Conservation (phyloP, 495 filamentous ascomycete genomes). For the Hyaloscypha bicolor region DNA sequence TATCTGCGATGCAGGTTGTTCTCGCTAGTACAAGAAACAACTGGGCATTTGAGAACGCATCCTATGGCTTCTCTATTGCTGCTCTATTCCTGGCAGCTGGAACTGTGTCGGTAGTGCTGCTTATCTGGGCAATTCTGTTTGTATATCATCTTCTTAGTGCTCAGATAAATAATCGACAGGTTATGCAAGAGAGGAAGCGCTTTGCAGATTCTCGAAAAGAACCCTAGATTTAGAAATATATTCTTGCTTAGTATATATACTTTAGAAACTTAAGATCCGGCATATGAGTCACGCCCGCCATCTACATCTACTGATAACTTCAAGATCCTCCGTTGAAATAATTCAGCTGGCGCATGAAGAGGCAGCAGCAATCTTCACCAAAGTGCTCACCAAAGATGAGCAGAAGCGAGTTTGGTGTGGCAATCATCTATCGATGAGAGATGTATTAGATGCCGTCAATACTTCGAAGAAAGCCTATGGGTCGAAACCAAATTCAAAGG, state of each 20-base stretch:
- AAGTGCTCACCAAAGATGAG: constrained; percentile 11
- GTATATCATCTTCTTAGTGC: constrained; percentile 20
- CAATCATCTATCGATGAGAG: constrained; percentile 15
- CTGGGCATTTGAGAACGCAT: constrained; percentile 16
- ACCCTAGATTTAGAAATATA: constrained; percentile 1
- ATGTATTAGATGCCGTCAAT: constrained; percentile 9
- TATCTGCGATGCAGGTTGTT: constrained; percentile 26
- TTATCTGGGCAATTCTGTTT: constrained; percentile 18
- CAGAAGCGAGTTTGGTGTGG: constrained; percentile 9
- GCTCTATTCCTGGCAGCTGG: constrained; percentile 16
- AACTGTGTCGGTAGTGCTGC: constrained; percentile 9
- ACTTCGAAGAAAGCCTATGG: constrained; percentile 16
- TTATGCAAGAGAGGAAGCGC: constrained; percentile 18
- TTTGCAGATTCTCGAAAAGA: constrained; percentile 3
- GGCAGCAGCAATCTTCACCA: constrained; percentile 11
- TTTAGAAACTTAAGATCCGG: too few species aligned
- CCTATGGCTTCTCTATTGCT: constrained; percentile 22
- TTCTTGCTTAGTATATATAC: not conserved
- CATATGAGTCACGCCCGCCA: too few species aligned
- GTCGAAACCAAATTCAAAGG: constrained; percentile 14
- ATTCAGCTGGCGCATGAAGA: constrained; percentile 11
- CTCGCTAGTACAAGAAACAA: constrained; percentile 6
- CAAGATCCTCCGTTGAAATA: constrained; percentile 3
- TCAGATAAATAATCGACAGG: constrained; percentile 17
- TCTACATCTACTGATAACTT: constrained; percentile 1